Conservation (phyloP, 1,284 basidiomycete species). For the Tylopilus sp. region DNA sequence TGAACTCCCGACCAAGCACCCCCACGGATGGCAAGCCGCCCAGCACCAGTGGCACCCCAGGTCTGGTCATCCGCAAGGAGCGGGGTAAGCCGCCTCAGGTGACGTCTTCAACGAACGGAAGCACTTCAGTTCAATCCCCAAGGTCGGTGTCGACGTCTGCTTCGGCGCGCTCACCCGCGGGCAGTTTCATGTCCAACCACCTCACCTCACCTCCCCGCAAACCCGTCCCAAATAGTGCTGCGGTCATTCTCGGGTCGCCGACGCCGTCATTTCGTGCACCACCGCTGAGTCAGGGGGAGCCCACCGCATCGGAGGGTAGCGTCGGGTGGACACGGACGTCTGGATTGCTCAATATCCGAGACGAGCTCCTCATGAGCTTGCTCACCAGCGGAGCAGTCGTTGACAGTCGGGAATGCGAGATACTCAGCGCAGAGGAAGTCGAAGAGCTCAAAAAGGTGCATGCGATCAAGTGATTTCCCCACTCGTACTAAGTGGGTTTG, state of each 20-base stretch:
- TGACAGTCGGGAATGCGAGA: slow-evolving; percentile 71
- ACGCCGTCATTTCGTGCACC: slow-evolving; percentile 38
- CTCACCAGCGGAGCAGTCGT: slow-evolving; percentile 85
- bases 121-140: slow-evolving; percentile 26
- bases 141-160: slow-evolving; percentile 13
- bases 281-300: slow-evolving; percentile 23
- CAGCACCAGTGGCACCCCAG: slow-evolving; percentile 39
- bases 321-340: slow-evolving; percentile 41
- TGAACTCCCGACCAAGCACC: slow-evolving; percentile 30
- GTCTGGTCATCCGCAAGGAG: slow-evolving; percentile 54
- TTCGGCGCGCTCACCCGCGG: slow-evolving; percentile 20
- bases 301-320: slow-evolving; percentile 35
- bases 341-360: slow-evolving; percentile 50
- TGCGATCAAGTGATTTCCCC: slow-evolving; percentile 8
- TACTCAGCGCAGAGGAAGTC: slow-evolving; percentile 81
- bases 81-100: slow-evolving; percentile 34
- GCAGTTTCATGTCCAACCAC: slow-evolving; percentile 27
- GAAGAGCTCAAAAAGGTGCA: slow-evolving; percentile 86
- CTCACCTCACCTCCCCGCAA: slow-evolving; percentile 31
- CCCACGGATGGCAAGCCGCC: slow-evolving; percentile 32
- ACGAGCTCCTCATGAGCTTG: slow-evolving; percentile 79
- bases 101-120: slow-evolving; percentile 24
- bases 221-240: slow-evolving; percentile 21
- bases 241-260: slow-evolving; percentile 30
- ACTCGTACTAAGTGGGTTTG: slow-evolving; percentile 1